Percentiles rank a stretch among this genome's conserved stretches.
Evolutionary conservation across 2,329 filamentous ascomycete species (phyloP).

Genomic region (Alternaria conjuncta): DNA sequence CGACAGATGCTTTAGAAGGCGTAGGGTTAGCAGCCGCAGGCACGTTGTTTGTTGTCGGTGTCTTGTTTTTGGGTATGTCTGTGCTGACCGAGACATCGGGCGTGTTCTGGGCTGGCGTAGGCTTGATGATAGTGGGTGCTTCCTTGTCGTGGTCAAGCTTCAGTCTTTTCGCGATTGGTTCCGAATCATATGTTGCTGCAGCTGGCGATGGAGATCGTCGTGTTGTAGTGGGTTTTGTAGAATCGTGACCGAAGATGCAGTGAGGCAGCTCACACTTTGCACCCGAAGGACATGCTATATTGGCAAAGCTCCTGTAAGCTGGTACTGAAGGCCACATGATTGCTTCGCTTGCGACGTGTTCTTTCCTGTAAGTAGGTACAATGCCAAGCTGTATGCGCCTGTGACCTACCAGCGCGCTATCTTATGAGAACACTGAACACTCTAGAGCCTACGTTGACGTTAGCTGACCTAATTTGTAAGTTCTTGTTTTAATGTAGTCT

Average conservation of each 20-base stretch:
- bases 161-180: constrained; percentile 38
- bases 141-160: constrained; percentile 34
- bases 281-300: constrained; percentile 58
- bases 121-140: not conserved
- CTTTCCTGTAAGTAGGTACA: constrained; percentile 17
- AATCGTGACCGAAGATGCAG: constrained; percentile 65
- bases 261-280: constrained; percentile 58
- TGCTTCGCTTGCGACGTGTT: not conserved
- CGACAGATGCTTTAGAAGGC: constrained; percentile 5
- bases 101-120: constrained; percentile 4
- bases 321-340: constrained; percentile 41
- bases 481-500: not conserved
- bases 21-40: not conserved
- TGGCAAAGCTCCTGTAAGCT: constrained; percentile 33
- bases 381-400: not conserved
- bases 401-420: constrained; percentile 14
- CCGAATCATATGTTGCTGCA: constrained; percentile 1
- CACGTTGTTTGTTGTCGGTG: constrained; percentile 8
- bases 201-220: constrained; percentile 2
- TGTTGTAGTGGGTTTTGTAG: constrained; percentile 11
- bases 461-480: not conserved
- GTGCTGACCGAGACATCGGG: constrained; percentile 35
- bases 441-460: not conserved
- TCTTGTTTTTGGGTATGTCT: constrained; percentile 22
- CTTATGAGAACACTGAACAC: not conserved